Evolutionary conservation across 2,329 filamentous ascomycete species (phyloP).

Genomic region (Xylaria multiplex): DNA sequence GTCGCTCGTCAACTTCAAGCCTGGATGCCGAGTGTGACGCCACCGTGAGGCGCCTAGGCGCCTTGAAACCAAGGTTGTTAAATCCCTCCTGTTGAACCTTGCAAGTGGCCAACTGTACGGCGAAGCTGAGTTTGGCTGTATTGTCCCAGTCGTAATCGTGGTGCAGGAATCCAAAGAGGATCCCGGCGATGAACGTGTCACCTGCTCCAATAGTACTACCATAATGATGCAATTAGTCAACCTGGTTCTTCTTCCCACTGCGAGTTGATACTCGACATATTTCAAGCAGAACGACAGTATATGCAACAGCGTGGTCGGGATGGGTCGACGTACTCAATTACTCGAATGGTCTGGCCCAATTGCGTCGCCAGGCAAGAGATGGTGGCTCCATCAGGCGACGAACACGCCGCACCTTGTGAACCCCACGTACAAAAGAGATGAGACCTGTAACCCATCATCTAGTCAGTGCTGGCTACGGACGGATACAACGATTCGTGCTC

Average conservation of each 20-base stretch:
- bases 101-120: slow-evolving; percentile 71
- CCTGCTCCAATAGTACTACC: slow-evolving; percentile 76
- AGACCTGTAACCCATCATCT: slow-evolving; percentile 47
- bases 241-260: slow-evolving; percentile 5
- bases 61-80: slow-evolving; percentile 56
- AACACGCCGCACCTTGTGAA: slow-evolving; percentile 56
- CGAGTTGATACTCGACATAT: slow-evolving; percentile 10
- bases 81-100: slow-evolving; percentile 78
- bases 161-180: slow-evolving; percentile 70
- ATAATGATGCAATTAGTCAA: slow-evolving; percentile 38
- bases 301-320: slow-evolving; percentile 25
- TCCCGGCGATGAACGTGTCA: slow-evolving; percentile 79
- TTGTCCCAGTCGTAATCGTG: slow-evolving; percentile 60
- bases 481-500: slow-evolving; percentile 40
- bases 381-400: slow-evolving; percentile 50
- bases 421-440: slow-evolving; percentile 59
- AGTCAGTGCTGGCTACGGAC: slow-evolving; percentile 41
- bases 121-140: slow-evolving; percentile 64
- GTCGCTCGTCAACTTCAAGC: slow-evolving; percentile 29
- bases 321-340: slow-evolving; percentile 67
- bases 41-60: slow-evolving; percentile 41
- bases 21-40: slow-evolving; percentile 37
- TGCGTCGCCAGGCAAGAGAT: slow-evolving; percentile 57
- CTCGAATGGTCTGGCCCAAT: slow-evolving; percentile 52
- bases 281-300: slow-evolving; percentile 3